phyloP scores from a whole-genome alignment of 2,329 filamentous ascomycete species.

The Teratosphaeria zuluensis region DNA sequence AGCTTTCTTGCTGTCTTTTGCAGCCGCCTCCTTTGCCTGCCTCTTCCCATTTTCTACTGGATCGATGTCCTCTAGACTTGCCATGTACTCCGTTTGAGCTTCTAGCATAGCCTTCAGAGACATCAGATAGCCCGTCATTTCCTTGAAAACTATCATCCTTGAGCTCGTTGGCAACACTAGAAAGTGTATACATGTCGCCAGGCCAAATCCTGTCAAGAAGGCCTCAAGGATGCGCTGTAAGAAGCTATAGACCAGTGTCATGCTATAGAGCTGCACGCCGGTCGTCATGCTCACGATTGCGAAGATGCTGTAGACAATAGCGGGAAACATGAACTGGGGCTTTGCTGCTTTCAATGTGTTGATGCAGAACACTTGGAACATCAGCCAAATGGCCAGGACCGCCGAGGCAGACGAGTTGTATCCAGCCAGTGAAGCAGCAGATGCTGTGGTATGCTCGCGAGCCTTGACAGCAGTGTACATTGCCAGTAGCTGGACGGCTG shows the following conservation, averaged over 20 bases:
- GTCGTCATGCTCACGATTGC: slow-evolving; percentile 54
- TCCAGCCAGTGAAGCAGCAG: slow-evolving; percentile 16
- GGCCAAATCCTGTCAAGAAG: slow-evolving; percentile 55
- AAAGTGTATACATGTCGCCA: slow-evolving; percentile 54
- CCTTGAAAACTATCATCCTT: slow-evolving; percentile 53
- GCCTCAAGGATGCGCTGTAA: slow-evolving; percentile 47
- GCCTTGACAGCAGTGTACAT: slow-evolving; percentile 58
- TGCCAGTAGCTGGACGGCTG: slow-evolving; percentile 51
- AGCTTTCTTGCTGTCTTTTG: slow-evolving; percentile 15
- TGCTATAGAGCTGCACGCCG: slow-evolving; percentile 50
- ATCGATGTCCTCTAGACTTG: slow-evolving; percentile 52
- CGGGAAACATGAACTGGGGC: slow-evolving; percentile 57
- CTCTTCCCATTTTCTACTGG: slow-evolving; percentile 11
- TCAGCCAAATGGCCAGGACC: slow-evolving; percentile 61
- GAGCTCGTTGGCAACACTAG: slow-evolving; percentile 58
- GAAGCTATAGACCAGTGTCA: slow-evolving; percentile 44
- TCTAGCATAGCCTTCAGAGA: slow-evolving; percentile 45
- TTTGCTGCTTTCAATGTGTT: slow-evolving; percentile 57
- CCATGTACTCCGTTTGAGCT: slow-evolving; percentile 55
- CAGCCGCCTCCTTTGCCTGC: slow-evolving; percentile 7
- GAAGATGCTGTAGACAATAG: slow-evolving; percentile 61
- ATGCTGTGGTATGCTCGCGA: slow-evolving; percentile 45
- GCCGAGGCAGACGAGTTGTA: slow-evolving; percentile 68
- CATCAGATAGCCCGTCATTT: slow-evolving; percentile 51
- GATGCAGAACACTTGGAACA: slow-evolving; percentile 58